These are phyloP conservation scores for Calonectria honghensis DNA, from an alignment of 2,329 filamentous ascomycete species.

Conservation along the genomic window DNA sequence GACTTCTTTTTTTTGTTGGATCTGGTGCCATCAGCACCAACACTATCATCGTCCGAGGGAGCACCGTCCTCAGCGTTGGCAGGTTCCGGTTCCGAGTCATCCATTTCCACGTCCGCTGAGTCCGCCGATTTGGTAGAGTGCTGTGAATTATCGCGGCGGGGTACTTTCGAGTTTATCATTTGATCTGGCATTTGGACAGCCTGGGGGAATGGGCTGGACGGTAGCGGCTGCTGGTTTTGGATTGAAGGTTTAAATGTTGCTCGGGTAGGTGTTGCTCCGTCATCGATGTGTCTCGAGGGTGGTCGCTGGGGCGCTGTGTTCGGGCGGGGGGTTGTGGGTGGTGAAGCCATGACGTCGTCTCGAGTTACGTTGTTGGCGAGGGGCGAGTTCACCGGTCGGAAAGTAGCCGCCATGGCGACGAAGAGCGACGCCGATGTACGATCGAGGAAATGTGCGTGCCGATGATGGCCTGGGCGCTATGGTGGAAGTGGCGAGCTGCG, in stretches of 20 bases:
- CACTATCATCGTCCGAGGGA: conserved; percentile 79
- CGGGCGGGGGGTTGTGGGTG: conserved; percentile 60
- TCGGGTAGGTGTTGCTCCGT: conserved; percentile 78
- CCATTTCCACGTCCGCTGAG: conserved; percentile 85
- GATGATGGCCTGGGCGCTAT: conserved; percentile 30
- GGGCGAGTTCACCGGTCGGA: conserved; percentile 69
- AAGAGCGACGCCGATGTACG: conserved; percentile 35
- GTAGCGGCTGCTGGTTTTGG: conserved; percentile 72
- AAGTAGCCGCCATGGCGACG: conserved; percentile 68
- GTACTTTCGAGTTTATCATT: conserved; percentile 63
- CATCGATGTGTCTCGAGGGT: conserved; percentile 61
- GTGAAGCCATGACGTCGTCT: conserved; percentile 62
- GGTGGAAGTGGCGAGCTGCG: conserved; percentile 27
- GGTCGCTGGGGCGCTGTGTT: conserved; percentile 60
- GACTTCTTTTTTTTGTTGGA: conserved; percentile 97
- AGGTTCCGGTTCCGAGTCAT: conserved; percentile 81
- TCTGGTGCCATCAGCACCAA: conserved; percentile 78
- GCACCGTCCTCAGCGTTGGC: conserved; percentile 69
- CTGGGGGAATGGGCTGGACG: conserved; percentile 71
- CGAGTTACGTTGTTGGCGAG: conserved; percentile 58
- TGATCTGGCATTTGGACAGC: conserved; percentile 68
- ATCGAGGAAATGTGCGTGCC: conserved; percentile 34
- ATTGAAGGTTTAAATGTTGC: conserved; percentile 68
- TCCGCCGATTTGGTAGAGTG: conserved; percentile 76
- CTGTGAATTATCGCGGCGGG: conserved; percentile 72